phyloP scores from a whole-genome alignment of 1,284 basidiomycete species.

The Austroboletus niveus region DNA sequence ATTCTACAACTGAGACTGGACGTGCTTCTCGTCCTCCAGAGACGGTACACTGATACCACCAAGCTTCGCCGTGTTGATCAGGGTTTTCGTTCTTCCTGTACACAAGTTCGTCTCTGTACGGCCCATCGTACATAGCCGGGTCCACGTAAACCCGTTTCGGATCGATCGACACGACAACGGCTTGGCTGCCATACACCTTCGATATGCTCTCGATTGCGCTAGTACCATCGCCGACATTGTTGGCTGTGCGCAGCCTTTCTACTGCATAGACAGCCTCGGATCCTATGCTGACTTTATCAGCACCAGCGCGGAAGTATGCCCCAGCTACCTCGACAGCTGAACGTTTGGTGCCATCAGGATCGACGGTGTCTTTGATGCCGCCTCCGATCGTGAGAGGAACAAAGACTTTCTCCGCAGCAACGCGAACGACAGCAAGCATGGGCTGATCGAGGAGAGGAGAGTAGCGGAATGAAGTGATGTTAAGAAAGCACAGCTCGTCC shows the following conservation, averaged over 20 bases:
- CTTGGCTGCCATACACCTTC: constrained; percentile 89
- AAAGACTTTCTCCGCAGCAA: constrained; percentile 88
- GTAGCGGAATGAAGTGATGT: constrained; percentile 98
- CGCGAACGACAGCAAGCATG: constrained; percentile 94
- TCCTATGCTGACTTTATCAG: constrained; percentile 97
- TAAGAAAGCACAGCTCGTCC: constrained; percentile 96
- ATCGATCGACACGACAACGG: constrained; percentile 97
- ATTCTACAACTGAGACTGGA: constrained; percentile 90
- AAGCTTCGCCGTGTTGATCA: constrained; percentile 71
- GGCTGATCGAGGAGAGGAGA: constrained; percentile 96
- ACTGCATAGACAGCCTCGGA: constrained; percentile 95
- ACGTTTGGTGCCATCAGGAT: constrained; percentile 90
- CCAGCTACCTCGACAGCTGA: constrained; percentile 93
- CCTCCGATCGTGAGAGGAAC: constrained; percentile 99
- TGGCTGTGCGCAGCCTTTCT: constrained; percentile 68
- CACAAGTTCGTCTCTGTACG: constrained; percentile 68
- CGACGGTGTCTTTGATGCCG: constrained; percentile 94
- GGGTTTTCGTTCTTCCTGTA: constrained; percentile 48
- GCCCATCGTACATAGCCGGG: constrained; percentile 62
- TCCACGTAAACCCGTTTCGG: constrained; percentile 88
- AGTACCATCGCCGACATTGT: constrained; percentile 57
- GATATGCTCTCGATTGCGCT: constrained; percentile 96
- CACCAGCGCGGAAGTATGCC: constrained; percentile 95
- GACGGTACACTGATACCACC: constrained; percentile 99
- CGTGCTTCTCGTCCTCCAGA: constrained; percentile 88